A percentile compares a stretch with the other conserved stretches of the same genome.
Conservation (phyloP, 1,139 yeast species). For the Zygoascus meyerae region DNA sequence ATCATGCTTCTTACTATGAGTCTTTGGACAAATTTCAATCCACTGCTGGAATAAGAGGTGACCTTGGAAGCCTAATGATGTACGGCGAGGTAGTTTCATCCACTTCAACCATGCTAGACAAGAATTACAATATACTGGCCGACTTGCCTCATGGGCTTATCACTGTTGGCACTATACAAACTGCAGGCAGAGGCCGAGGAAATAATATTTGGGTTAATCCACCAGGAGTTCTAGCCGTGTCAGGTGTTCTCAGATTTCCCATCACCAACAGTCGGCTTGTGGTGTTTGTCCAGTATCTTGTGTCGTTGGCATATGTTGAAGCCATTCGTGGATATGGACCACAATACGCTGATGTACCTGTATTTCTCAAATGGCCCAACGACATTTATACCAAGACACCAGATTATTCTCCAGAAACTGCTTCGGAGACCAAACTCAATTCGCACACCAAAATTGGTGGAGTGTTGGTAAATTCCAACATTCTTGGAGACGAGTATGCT, state of each 20-base stretch:
- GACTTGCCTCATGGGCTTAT: slow-evolving; percentile 66
- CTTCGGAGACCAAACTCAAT: slow-evolving; percentile 39
- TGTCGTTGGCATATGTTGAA: slow-evolving; percentile 77
- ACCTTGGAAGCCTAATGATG: slow-evolving; percentile 57
- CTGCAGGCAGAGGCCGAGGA: slow-evolving; percentile 90
- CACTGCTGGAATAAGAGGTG: slow-evolving; percentile 25
- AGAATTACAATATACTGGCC: slow-evolving; percentile 54
- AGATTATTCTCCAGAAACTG: slow-evolving; percentile 25
- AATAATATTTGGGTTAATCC: slow-evolving; percentile 96
- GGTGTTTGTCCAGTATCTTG: slow-evolving; percentile 80
- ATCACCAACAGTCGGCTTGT: slow-evolving; percentile 31
- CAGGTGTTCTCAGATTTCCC: slow-evolving; percentile 63
- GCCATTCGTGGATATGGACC: slow-evolving; percentile 62
- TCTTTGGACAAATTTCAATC: slow-evolving; percentile 37
- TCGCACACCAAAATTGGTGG: slow-evolving; percentile 80
- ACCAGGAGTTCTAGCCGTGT: slow-evolving; percentile 80
- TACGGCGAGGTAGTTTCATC: slow-evolving; percentile 91
- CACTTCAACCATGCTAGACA: slow-evolving; percentile 72
- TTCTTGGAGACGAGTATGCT: slow-evolving; percentile 49
- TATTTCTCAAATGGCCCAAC: slow-evolving; percentile 93
- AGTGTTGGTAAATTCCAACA: slow-evolving; percentile 73
- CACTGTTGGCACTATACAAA: slow-evolving; percentile 75
- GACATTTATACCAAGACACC: slow-evolving; percentile 78
- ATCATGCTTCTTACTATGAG: slow-evolving; percentile 51
- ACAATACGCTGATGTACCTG: slow-evolving; percentile 70